Evolutionary conservation across 2,329 filamentous ascomycete species (phyloP), one percentile per base, ranked within the genome.

Genomic region (Aspergillus pseudonomiae): DNA sequence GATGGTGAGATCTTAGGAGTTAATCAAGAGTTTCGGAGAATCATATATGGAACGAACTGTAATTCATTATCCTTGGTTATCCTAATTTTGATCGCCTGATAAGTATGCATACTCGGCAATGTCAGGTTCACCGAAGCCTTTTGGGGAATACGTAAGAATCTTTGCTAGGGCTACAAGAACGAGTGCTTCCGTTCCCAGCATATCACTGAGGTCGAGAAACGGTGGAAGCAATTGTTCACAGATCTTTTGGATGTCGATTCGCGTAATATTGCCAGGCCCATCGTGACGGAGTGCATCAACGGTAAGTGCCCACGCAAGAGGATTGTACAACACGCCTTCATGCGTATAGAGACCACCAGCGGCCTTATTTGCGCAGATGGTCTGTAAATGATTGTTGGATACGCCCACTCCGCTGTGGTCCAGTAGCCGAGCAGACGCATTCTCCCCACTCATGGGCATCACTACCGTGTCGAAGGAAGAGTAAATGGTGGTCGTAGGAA

Each of bases 401-500:
- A 83, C 83, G 2, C 81, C 84, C 4, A 84, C 80, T 5, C 70
- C 71, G 5, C 78, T 77, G 0, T 69, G 73, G 58, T 85, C 80
- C 1, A 32, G 10, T 6, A n/a, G 73, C 60, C 74, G 81, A 0
- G 80, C 83, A 0, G 84, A 86, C 0, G 84, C 84, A 3, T 71
- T 68, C 0, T 73, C 74, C 4, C 82, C 84, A 32, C 68, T 67
- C 71, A 85, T 80, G 1, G 83, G 85, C 71, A 85, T 71, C 2
- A 86, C 83, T 57, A 87, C 77, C 67, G 86, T 80, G 65, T 87
- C 84, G 30, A 79, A 72, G 14, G 76, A 73, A 0, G 81, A 83
- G 73, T 84, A 86, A 53, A 87, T 75, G 0, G 78, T 84, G 0
- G 85, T 87, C 0, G 84, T 87, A 0, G 84, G 83, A 0, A 87